phyloP scores from a whole-genome alignment of 495 filamentous ascomycete genomes.

The Paragyromitra xinjiangensis region DNA sequence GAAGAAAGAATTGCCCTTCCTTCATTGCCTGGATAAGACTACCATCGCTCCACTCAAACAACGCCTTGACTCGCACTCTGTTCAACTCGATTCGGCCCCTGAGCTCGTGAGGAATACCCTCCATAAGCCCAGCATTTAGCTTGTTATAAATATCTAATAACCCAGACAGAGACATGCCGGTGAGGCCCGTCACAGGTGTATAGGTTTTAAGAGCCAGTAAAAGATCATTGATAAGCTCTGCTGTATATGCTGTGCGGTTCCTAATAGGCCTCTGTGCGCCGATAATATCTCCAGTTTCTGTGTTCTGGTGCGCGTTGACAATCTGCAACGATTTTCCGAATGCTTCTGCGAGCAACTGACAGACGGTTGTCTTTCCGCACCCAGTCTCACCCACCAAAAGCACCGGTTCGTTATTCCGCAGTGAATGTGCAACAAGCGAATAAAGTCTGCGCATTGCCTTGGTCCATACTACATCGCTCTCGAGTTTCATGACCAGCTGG shows the following conservation, averaged over 20 bases:
- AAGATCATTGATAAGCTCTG: conserved; percentile 72
- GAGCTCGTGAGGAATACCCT: conserved; percentile 63
- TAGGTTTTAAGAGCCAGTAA: conserved; percentile 60
- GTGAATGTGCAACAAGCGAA: conserved; percentile 80
- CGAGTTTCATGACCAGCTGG: conserved; percentile 61
- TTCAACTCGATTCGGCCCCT: conserved; percentile 68
- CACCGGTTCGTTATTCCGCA: conserved; percentile 91
- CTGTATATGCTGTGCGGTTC: conserved; percentile 76
- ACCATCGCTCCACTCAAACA: conserved; percentile 98
- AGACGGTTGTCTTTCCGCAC: conserved; percentile 96
- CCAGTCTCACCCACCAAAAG: conserved; percentile 95
- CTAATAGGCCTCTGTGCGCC: conserved; percentile 92
- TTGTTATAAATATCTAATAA: conserved; percentile 65
- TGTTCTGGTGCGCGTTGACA: conserved; percentile 96
- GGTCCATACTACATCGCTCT: conserved; percentile 84
- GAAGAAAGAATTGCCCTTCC: conserved; percentile 84
- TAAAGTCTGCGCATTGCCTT: conserved; percentile 90
- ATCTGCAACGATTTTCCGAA: conserved; percentile 78
- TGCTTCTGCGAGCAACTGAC: conserved; percentile 86
- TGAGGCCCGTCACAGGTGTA: conserved; percentile 50
- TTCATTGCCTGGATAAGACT: conserved; percentile 96
- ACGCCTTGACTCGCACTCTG: conserved; percentile 71
- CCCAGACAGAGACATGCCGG: conserved; percentile 47
- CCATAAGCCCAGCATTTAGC: conserved; percentile 57
- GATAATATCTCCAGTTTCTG: conserved; percentile 96